Evolutionary conservation across 345 rosid species (phyloP), one percentile per base, ranked within the genome.

Genomic region (Rhodamnia argentea): DNA sequence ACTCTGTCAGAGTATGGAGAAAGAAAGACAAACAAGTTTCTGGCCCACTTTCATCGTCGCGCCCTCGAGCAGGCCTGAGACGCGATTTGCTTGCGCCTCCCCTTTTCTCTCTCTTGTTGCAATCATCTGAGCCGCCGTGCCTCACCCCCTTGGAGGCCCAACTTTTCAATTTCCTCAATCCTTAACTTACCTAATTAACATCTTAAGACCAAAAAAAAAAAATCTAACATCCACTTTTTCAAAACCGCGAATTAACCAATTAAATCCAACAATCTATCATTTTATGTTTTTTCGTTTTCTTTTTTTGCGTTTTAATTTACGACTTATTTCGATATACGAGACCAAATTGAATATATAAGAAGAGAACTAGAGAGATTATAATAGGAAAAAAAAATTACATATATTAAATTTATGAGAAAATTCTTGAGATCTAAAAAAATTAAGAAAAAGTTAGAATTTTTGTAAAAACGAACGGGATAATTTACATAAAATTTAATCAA

Each of bases 301-400:
- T 64, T 32, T 23, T 64, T 12, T 10, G 40, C 40, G 0, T 3
- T 22, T 2, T 2, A 50, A 50, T 50, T 10, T 0, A 13, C 13
- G 11, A 50, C 13, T 50, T 50, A 50, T 50, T 50, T 11, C 4
- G 13, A 2, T 50, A 11, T 10, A 50, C 0, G 2, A 50, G 52
- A 50, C 3, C 4, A 50, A 50, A 50, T 50, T 50, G 52, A 7
- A 10, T 7, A 15, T 22, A 16, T 32, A 3, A 62, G 3, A n/a
- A 12, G 1, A 13, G 7, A 27, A 60, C 2, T 0, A 0, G 3
- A 11, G 13, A 50, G 11, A 2, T 50, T 10, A 50, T 50, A 2
- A 11, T 2, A 42, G 44, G 13, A 50, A 50, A 50, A 50, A 50
- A 50, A 50, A 50, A 10, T 50, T 11, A 11, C 52, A 50, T 11